Conservation (phyloP, 2,329 filamentous ascomycete species). For the Clonostachys solani region DNA sequence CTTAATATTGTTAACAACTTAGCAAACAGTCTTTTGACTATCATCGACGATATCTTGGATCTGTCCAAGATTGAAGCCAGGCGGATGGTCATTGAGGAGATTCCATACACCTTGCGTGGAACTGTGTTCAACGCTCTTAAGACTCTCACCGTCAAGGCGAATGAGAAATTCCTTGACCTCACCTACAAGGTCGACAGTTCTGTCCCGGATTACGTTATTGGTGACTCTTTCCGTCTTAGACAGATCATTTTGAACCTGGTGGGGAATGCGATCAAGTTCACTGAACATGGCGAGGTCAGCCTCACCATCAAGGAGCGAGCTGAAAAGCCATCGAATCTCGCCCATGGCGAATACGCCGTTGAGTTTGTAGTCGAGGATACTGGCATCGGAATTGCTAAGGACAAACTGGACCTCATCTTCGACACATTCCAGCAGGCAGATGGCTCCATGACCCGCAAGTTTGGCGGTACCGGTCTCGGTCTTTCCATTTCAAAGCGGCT, state of each 20-base stretch:
- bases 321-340: conserved; percentile 54
- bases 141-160: conserved; percentile 93
- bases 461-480: conserved; percentile 90
- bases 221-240: conserved; percentile 91
- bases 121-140: conserved; percentile 98
- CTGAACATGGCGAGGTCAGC: conserved; percentile 92
- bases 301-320: conserved; percentile 75
- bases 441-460: conserved; percentile 92
- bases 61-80: conserved; percentile 86
- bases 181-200: conserved; percentile 92
- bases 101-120: conserved; percentile 89
- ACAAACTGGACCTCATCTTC: conserved; percentile 96
- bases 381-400: conserved; percentile 90
- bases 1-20: conserved; percentile 96
- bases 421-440: conserved; percentile 99
- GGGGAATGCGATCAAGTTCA: conserved; percentile 98
- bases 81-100: conserved; percentile 97
- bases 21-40: conserved; percentile 92
- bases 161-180: conserved; percentile 89
- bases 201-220: conserved; percentile 91
- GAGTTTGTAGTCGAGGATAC: conserved; percentile 96
- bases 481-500: conserved; percentile 93
- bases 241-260: conserved; percentile 98
- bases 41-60: conserved; percentile 83
- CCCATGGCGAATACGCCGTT: conserved; percentile 79